Evolutionary conservation across 1,284 basidiomycete species (phyloP).

Genomic region (Moesziomyces globuligerus): DNA sequence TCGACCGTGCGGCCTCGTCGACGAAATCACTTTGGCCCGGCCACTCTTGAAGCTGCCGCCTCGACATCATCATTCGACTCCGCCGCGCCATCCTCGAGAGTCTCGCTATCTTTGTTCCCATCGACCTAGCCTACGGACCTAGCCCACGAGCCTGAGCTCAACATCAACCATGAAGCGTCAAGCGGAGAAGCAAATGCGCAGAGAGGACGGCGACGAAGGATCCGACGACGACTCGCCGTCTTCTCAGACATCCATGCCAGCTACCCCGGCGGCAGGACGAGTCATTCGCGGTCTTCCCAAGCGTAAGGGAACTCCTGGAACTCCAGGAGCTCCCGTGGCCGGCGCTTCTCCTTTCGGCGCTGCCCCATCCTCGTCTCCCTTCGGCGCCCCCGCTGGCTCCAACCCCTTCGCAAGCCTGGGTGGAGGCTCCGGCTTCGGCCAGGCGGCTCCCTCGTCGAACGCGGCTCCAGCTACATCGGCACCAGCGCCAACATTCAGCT

Average conservation of each 20-base stretch:
- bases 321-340: conserved; percentile 15
- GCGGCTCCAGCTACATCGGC: conserved; percentile 7
- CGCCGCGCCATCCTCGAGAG: too few species aligned
- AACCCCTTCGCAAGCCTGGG: conserved; percentile 34
- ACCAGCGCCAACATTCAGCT: conserved; percentile 27
- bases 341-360: conserved; percentile 13
- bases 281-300: conserved; percentile 43
- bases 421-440: conserved; percentile 15
- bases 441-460: conserved; percentile 6
- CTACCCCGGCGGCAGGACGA: conserved; percentile 31
- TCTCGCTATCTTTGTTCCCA: too few species aligned
- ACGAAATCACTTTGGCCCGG: background rate
- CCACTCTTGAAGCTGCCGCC: background rate
- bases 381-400: conserved; percentile 12
- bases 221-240: conserved; percentile 41
- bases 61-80: background rate
- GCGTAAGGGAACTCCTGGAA: conserved; percentile 17
- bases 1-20: background rate
- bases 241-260: conserved; percentile 24
- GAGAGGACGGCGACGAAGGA: conserved; percentile 42
- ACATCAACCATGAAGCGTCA: conserved; percentile 37
- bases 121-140: background rate
- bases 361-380: conserved; percentile 11
- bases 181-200: conserved; percentile 45
- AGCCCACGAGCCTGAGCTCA: background rate